A percentile compares a stretch with the other conserved stretches of the same genome.
Conservation (phyloP, 345 rosid species). For the Acer yangbiense region DNA sequence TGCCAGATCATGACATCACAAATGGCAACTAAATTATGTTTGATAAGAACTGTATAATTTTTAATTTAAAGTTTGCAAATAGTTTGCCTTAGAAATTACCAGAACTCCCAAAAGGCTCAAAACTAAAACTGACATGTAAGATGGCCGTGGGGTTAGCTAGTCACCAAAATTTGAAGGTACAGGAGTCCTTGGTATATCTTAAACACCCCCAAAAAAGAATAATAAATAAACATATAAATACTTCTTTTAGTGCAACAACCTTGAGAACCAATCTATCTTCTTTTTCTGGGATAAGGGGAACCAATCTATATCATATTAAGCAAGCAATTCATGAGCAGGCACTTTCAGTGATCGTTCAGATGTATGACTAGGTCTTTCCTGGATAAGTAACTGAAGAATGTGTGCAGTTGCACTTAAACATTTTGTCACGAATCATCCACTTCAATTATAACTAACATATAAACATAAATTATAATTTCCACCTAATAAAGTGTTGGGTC, state of each 20-base stretch:
- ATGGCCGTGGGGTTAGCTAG: neutral
- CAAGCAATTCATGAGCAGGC: neutral
- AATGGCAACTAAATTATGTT: neutral
- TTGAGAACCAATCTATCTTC: neutral
- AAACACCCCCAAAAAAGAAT: neutral
- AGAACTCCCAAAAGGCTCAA: neutral
- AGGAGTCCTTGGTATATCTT: neutral
- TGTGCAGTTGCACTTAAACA: neutral
- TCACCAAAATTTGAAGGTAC: neutral
- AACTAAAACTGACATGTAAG: neutral
- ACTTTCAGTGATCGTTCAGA: neutral
- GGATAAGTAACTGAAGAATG: neutral
- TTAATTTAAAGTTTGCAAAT: neutral
- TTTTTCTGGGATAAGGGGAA: neutral
- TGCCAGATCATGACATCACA: neutral
- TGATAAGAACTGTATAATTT: neutral
- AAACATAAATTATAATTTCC: neutral
- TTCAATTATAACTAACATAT: neutral
- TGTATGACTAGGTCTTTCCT: neutral
- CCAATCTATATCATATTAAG: neutral
- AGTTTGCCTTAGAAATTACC: neutral
- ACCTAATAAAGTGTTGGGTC: neutral
- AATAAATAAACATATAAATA: neutral
- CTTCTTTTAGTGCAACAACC: neutral
- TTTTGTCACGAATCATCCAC: neutral